phyloP scores from a whole-genome alignment of 495 filamentous ascomycete genomes.

The Penicillium robsamsonii region DNA sequence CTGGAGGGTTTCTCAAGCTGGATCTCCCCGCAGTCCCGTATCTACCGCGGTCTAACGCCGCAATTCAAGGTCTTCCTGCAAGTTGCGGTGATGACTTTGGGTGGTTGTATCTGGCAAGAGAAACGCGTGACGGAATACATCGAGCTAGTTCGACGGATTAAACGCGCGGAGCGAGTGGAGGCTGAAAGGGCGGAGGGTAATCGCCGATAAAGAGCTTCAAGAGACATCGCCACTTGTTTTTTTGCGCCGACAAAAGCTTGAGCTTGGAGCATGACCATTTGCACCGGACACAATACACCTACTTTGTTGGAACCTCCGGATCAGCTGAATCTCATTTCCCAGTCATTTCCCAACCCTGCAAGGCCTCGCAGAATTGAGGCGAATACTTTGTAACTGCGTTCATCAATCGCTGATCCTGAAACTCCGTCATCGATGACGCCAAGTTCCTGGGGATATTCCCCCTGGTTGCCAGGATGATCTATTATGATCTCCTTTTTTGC shows the following conservation, averaged over 20 bases:
- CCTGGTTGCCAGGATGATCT: conserved; percentile 17
- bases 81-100: conserved; percentile 83
- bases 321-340: not conserved
- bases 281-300: not conserved
- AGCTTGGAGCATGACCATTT: not conserved
- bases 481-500: conserved; percentile 22
- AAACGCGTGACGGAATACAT: conserved; percentile 65
- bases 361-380: not conserved
- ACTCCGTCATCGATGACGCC: conserved; percentile 12
- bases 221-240: not conserved
- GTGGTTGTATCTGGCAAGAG: conserved; percentile 83
- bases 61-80: conserved; percentile 94
- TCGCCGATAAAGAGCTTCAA: conserved; percentile 14
- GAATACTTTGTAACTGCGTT: not conserved
- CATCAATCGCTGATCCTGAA: not conserved
- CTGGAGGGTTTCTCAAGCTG: conserved; percentile 46
- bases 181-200: conserved; percentile 51
- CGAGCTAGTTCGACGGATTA: conserved; percentile 48
- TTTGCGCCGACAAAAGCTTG: not conserved
- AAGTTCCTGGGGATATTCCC: conserved; percentile 7
- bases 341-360: not conserved
- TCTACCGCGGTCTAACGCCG: conserved; percentile 79
- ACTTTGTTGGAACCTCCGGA: not conserved
- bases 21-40: conserved; percentile 53
- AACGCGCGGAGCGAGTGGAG: conserved; percentile 61